Evolutionary conservation across 148 eudicot genomes (phyloP).

Genomic region (Nepenthes mirabilis): DNA sequence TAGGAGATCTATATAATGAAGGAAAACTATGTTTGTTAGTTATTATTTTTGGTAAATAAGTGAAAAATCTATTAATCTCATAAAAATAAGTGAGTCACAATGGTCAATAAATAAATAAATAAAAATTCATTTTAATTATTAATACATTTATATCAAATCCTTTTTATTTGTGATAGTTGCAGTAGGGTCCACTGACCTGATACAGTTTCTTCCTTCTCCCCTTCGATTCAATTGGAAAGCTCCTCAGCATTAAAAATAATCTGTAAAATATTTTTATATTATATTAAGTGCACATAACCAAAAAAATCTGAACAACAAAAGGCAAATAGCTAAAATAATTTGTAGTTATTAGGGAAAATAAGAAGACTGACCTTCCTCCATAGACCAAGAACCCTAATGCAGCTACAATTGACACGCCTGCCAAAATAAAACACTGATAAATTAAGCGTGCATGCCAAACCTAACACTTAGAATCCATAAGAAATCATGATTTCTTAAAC

Average conservation of each 20-base stretch:
- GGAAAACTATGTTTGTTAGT: too few species aligned
- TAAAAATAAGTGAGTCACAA: too few species aligned
- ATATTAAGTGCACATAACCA: background rate
- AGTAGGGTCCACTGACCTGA: constrained; percentile 31
- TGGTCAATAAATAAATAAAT: too few species aligned
- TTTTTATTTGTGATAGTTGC: too few species aligned
- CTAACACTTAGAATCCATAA: too few species aligned
- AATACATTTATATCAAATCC: too few species aligned
- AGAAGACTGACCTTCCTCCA: constrained; percentile 40
- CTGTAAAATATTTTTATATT: constrained; percentile 14
- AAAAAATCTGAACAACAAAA: too few species aligned
- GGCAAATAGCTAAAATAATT: background rate
- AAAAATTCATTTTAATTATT: too few species aligned
- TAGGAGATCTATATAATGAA: too few species aligned
- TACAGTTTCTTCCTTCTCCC: constrained; percentile 67
- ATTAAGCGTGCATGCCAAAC: background rate
- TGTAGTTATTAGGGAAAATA: background rate
- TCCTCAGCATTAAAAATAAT: constrained; percentile 54
- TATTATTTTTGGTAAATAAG: too few species aligned
- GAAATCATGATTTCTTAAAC: too few species aligned
- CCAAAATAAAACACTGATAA: constrained; percentile 2
- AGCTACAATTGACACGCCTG: constrained; percentile 50
- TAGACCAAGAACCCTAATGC: constrained; percentile 50
- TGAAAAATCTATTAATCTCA: too few species aligned
- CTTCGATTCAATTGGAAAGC: constrained; percentile 64